Evolutionary conservation across 164 flowering plant species (phyloP), one percentile per base, ranked within the genome.

Genomic region (Kingdonia uniflora): DNA sequence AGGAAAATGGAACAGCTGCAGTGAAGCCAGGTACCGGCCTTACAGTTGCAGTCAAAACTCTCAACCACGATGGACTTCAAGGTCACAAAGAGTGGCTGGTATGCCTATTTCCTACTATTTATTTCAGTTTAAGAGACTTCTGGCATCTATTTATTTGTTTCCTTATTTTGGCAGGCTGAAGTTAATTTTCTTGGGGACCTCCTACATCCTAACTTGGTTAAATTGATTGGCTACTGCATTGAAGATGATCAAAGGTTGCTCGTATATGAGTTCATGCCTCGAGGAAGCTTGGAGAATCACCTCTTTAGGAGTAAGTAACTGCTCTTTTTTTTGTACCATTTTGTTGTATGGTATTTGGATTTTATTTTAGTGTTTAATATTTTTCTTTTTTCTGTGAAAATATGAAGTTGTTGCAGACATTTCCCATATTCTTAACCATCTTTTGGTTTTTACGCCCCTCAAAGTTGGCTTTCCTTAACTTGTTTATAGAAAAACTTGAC

Each of bases 61-160:
- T 89, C 54, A 89, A 89, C 59, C 97, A 86, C 60, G 95, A 89
- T 72, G 95, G 95, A 19, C 94, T 89, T 56, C 97, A 89, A 76
- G 97, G 97, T 63, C 97, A 89, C 60, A 89, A 86, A 74, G 97
- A 89, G 69, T 89, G 97, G 97, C 79, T 89, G 90, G 97, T 89
- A 61, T 37, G 80, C 14, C 51, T 15, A 56, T 35, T 42, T 43
- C 39, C 50, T 22, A 8, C 8, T 3, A 29, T 29, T 29, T 29
- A 29, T 29, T 29, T 29, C 35, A 29, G 35, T 29, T 29, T 29
- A 29, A 8, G 6, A 3, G 35, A 29, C 35, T 29, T 29, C 35
- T 29, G 6, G 8, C n/a, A n/a, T n/a, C n/a, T n/a, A n/a, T n/a
- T n/a, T n/a, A n/a, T 3, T 3, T 29, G 35, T 29, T 29, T 29